phyloP scores from a whole-genome alignment of 768 basidiomycete species.

The Boletus rex-veris region DNA sequence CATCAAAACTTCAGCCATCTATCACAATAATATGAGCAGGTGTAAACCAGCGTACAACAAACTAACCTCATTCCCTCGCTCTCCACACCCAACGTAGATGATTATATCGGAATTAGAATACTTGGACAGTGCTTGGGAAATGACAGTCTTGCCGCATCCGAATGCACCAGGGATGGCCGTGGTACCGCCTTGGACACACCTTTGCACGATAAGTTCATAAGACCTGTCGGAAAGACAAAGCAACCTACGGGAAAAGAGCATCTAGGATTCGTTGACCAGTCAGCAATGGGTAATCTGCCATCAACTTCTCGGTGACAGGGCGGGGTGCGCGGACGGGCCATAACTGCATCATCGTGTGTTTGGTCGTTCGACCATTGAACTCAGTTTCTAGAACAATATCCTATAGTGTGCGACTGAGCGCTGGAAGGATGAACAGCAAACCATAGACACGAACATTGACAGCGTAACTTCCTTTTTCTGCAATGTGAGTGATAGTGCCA shows the following conservation, averaged over 20 bases:
- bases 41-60: conserved; percentile 35
- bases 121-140: conserved; percentile 96
- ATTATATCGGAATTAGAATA: conserved; percentile 99
- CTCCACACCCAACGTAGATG: conserved; percentile 98
- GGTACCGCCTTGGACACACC: conserved; percentile 95
- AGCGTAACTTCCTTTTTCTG: conserved; percentile 89
- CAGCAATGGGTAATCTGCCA: conserved; percentile 84
- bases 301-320: conserved; percentile 93
- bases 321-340: conserved; percentile 99
- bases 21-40: conserved; percentile 8
- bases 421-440: neutral
- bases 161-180: conserved; percentile 99
- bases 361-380: conserved; percentile 90
- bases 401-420: conserved; percentile 36
- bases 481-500: conserved; percentile 91
- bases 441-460: conserved; percentile 63
- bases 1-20: conserved; percentile 99
- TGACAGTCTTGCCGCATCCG: conserved; percentile 98
- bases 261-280: conserved; percentile 98
- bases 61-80: conserved; percentile 91
- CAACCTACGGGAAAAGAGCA: conserved; percentile 86
- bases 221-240: neutral
- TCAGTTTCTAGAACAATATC: conserved; percentile 97
- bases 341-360: conserved; percentile 95
- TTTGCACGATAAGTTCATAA: conserved; percentile 25